phyloP scores from a whole-genome alignment of 1,284 basidiomycete genomes.

The Cryptococcus sp. region DNA sequence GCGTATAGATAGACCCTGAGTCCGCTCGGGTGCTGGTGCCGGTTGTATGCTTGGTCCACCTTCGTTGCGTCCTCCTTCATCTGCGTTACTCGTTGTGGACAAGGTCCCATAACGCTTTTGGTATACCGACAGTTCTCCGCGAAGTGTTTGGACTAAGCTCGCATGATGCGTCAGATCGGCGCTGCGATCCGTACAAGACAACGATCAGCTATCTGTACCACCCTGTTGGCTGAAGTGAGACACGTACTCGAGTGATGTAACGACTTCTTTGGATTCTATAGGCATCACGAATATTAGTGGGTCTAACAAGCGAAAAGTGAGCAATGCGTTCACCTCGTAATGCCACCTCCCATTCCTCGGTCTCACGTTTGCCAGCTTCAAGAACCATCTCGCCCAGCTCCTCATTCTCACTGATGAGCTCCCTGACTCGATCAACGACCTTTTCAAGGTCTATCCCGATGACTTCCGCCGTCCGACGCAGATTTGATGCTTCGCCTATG shows the following conservation, averaged over 20 bases:
- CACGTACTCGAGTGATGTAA: slow-evolving; percentile 46
- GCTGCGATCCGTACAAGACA: slow-evolving; percentile 14
- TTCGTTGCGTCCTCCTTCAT: background rate
- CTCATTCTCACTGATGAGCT: slow-evolving; percentile 46
- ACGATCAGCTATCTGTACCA: background rate
- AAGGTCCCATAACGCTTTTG: slow-evolving; percentile 28
- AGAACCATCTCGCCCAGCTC: slow-evolving; percentile 50
- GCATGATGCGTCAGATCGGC: slow-evolving; percentile 43
- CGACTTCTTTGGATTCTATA: slow-evolving; percentile 41
- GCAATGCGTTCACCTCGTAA: slow-evolving; percentile 33
- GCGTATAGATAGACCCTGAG: no score
- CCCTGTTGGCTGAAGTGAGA: no score
- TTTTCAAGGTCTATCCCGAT: slow-evolving; percentile 31
- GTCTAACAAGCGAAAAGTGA: background rate
- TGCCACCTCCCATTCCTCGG: slow-evolving; percentile 36
- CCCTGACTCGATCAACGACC: slow-evolving; percentile 41
- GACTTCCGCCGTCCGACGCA: background rate
- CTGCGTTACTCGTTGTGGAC: background rate
- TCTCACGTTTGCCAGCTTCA: slow-evolving; percentile 28
- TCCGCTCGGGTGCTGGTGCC: no score
- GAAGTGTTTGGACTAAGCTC: slow-evolving; percentile 29
- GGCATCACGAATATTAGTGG: background rate
- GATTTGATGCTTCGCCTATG: no score
- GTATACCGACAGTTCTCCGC: slow-evolving; percentile 32
- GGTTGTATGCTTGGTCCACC: no score